These are phyloP conservation scores for Paramecium pentaurelia DNA, from an alignment of 73 alveolate species.

Conservation along the genomic window DNA sequence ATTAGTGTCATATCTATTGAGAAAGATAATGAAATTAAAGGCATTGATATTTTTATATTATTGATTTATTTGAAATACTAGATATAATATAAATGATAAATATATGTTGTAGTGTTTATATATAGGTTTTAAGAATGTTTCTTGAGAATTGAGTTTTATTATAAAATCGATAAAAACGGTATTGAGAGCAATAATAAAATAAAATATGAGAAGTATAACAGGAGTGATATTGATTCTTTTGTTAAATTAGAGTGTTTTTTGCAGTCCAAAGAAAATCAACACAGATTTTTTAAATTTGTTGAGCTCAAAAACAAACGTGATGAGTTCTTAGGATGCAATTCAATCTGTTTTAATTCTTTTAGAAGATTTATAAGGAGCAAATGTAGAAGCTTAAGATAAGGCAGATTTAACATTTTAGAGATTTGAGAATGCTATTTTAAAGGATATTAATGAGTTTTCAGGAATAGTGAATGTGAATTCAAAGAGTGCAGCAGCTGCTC, in stretches of 20 bases:
- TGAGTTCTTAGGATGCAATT: background rate
- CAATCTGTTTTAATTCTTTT: background rate
- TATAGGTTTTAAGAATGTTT: background rate
- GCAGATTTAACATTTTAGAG: background rate
- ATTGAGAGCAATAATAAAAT: background rate
- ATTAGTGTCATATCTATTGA: background rate
- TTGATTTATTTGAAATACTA: background rate
- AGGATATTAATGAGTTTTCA: background rate
- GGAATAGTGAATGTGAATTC: constrained; percentile 22
- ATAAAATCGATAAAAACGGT: background rate
- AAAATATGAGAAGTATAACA: background rate
- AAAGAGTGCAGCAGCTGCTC: background rate
- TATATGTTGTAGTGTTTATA: background rate
- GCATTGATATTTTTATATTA: background rate
- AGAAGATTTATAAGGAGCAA: background rate
- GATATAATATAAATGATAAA: background rate
- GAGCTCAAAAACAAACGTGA: background rate
- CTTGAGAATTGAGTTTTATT: background rate
- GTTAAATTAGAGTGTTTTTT: background rate
- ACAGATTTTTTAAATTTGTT: background rate
- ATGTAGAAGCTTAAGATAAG: background rate
- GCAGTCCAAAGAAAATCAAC: background rate
- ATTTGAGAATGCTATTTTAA: background rate
- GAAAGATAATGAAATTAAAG: background rate
- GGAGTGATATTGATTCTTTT: background rate